phyloP scores from a whole-genome alignment of 306 rosid genomes.

The Sechiopsis laciniata region DNA sequence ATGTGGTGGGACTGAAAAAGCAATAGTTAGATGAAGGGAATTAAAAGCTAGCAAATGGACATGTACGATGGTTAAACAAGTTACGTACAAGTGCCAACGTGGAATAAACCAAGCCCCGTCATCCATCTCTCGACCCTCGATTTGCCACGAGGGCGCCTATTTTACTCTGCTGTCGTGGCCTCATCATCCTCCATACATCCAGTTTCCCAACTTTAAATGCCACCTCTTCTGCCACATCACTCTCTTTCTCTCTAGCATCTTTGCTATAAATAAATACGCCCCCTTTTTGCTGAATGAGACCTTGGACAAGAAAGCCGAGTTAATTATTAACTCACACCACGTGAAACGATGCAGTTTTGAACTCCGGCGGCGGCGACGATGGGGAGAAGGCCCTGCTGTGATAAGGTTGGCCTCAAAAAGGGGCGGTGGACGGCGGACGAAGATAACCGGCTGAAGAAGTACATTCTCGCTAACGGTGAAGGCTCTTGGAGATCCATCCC shows the following conservation, averaged over 20 bases:
- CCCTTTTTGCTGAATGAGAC: neutral
- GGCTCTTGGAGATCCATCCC: constrained; percentile 91
- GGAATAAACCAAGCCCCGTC: constrained; percentile 7
- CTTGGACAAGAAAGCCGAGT: neutral
- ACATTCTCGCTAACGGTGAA: constrained; percentile 66
- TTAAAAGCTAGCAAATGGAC: neutral
- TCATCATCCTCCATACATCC: constrained; percentile 35
- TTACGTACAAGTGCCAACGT: constrained; percentile 1
- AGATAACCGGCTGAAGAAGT: constrained; percentile 49
- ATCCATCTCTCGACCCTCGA: constrained; percentile 33
- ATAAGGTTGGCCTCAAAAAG: constrained; percentile 68
- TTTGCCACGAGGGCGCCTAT: constrained; percentile 51
- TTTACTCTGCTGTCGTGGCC: constrained; percentile 43
- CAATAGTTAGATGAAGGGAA: neutral
- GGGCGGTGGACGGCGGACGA: constrained; percentile 85
- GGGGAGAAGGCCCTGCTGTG: constrained; percentile 93
- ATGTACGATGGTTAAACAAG: neutral
- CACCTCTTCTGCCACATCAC: neutral
- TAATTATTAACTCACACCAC: neutral
- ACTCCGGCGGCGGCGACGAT: constrained; percentile 21
- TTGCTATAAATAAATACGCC: neutral
- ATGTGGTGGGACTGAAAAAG: too few species aligned
- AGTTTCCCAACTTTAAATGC: neutral
- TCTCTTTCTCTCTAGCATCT: neutral
- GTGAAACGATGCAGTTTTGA: neutral